phyloP scores from a whole-genome alignment of 2,329 filamentous ascomycete genomes.

The Knoxdaviesia proteae region DNA sequence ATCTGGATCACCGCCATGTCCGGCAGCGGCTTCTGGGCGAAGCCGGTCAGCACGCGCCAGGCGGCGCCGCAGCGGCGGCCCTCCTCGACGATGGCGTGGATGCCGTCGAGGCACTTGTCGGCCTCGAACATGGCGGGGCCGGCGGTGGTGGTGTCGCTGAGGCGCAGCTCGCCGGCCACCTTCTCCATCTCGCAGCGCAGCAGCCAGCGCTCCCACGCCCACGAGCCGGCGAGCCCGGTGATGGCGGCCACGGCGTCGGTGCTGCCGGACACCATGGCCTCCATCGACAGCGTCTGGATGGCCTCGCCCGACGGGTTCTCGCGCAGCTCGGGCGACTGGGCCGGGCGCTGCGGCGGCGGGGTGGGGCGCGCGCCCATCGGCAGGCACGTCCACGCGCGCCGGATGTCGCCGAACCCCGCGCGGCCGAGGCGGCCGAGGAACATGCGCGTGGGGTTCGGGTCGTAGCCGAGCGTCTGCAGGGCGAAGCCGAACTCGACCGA shows the following conservation, averaged over 20 bases:
- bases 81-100: conserved; percentile 42
- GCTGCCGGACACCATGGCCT: conserved; percentile 44
- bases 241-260: conserved; percentile 54
- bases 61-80: conserved; percentile 36
- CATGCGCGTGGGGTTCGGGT: conserved; percentile 60
- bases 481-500: conserved; percentile 84
- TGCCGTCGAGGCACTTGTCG: conserved; percentile 36
- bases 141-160: conserved; percentile 29
- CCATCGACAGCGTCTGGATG: conserved; percentile 27
- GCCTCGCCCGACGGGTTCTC: conserved; percentile 18
- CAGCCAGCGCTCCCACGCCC: conserved; percentile 95
- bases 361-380: conserved; percentile 42
- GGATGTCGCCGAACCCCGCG: conserved; percentile 60
- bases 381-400: conserved; percentile 73
- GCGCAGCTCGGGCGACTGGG: conserved; percentile 12
- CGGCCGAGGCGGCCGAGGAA: conserved; percentile 57
- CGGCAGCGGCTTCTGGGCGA: conserved; percentile 36
- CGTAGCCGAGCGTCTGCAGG: conserved; percentile 76
- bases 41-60: conserved; percentile 41
- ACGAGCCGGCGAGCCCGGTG: conserved; percentile 64
- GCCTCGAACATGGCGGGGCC: conserved; percentile 31
- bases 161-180: conserved; percentile 41
- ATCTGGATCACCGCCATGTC: conserved; percentile 18
- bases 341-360: conserved; percentile 1
- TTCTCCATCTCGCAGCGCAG: conserved; percentile 72